Evolutionary conservation across 768 basidiomycete species (phyloP), one percentile per base, ranked within the genome.

Genomic region (Mycena vitilis): DNA sequence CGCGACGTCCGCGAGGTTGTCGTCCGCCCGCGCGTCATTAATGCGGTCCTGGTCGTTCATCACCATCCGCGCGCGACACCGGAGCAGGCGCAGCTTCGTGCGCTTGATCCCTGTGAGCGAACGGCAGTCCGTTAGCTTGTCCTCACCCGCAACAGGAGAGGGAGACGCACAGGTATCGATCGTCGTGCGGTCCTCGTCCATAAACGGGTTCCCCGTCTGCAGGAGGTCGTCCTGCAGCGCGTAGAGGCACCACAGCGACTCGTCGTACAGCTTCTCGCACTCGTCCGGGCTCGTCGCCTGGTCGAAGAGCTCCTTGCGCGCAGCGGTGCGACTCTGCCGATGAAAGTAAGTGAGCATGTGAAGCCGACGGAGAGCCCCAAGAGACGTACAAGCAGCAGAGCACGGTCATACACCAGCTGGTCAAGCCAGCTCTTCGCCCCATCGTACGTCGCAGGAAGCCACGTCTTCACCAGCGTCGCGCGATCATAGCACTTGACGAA

Each of bases 401-500:
- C 97, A 63, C 94, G 91, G 77, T 98, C 96, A 77, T 98, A 98
- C 6, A 99, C 87, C 25, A 98, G 82, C 78, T 95, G 92, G 76
- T 98, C 96, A 18, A 97, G 86, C 82, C 91, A 96, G 62, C 88
- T 89, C 75, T 89, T 91, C 0, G 93, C 90, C 1, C 94, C 94
- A 22, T 91, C 88, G 66, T 95, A 93, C 64, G 93, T 92, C 58
- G 87, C 87, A 7, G 94, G 93, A 16, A 95, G 78, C 93, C 94
- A 95, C 0, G 92, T 93, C 86, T 94, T 95, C 49, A 95, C 92
- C 20, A 93, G 78, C 54, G 94, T 91, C 20, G 95, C 94, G 47
- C 96, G 93, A 66, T 97, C 95, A 74, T 94, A 94, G 75, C 95
- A 97, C 76, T 96, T 96, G 74, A 96, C 89, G 78, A 98, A 99